Evolutionary conservation across 768 basidiomycete species (phyloP).

Genomic region (Russula sp.): DNA sequence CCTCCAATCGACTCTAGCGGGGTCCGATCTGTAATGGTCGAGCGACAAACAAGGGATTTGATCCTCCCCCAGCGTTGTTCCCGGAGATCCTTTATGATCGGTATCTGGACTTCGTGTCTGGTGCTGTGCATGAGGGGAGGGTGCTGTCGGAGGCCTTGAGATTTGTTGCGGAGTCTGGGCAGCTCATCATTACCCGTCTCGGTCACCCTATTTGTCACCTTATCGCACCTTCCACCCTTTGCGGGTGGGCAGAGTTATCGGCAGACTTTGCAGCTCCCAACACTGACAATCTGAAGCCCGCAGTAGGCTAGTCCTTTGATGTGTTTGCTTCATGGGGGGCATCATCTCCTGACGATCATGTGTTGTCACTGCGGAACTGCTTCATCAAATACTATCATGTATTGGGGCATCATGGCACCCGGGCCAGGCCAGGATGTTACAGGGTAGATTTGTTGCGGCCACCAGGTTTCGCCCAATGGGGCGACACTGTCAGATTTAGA

Average conservation of each 20-base stretch:
- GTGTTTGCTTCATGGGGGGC: background rate
- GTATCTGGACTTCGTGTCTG: slow-evolving; percentile 37
- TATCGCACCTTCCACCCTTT: slow-evolving; percentile 26
- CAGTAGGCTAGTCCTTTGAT: background rate
- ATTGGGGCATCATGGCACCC: background rate
- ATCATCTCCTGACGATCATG: background rate
- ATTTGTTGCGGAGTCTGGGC: slow-evolving; percentile 29
- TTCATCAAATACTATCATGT: background rate
- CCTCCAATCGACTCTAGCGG: slow-evolving; percentile 62
- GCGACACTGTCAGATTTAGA: background rate
- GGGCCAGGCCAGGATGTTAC: background rate
- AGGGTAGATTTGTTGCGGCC: background rate
- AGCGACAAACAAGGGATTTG: slow-evolving; percentile 67
- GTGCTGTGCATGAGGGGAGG: slow-evolving; percentile 22
- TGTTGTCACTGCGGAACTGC: background rate
- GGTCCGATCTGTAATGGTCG: slow-evolving; percentile 54
- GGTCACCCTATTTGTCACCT: slow-evolving; percentile 6
- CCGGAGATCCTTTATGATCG: slow-evolving; percentile 47
- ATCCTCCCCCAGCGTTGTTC: slow-evolving; percentile 33
- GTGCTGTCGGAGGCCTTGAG: slow-evolving; percentile 25
- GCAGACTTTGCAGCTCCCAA: slow-evolving; percentile 19
- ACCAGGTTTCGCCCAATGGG: background rate
- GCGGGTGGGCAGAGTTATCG: slow-evolving; percentile 23
- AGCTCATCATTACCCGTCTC: background rate
- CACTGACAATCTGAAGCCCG: background rate